These are phyloP conservation scores for Cudoniella acicularis DNA, from an alignment of 495 filamentous ascomycete species.

Conservation along the genomic window DNA sequence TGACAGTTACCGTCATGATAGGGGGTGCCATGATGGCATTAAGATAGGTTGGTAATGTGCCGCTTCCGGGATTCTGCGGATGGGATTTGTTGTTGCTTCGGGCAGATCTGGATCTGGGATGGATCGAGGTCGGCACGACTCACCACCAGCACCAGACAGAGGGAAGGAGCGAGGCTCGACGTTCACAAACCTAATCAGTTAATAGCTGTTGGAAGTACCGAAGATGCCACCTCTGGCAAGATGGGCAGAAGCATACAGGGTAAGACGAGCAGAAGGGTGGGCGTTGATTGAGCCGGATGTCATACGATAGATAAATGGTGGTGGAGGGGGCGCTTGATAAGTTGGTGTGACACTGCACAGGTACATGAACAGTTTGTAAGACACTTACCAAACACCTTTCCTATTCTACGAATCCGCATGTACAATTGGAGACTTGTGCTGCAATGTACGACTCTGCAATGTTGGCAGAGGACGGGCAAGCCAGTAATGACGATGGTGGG, in stretches of 20 bases:
- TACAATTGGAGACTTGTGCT: neutral
- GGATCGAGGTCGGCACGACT: neutral
- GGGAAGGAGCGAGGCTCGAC: neutral
- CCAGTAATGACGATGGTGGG: neutral
- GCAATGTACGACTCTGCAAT: neutral
- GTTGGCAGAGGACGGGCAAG: neutral
- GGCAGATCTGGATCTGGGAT: neutral
- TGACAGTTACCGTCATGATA: constrained; percentile 46
- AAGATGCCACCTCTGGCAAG: neutral
- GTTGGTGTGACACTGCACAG: neutral
- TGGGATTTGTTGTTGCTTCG: too few relatives aligned
- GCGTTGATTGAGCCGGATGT: neutral
- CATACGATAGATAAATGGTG: neutral
- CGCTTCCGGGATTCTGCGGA: too few relatives aligned
- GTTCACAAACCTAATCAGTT: neutral
- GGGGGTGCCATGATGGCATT: constrained; percentile 24
- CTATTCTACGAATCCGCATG: neutral
- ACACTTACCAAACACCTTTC: neutral
- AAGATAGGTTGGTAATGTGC: neutral
- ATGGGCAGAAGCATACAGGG: neutral
- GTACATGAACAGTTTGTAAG: neutral
- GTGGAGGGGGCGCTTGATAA: neutral
- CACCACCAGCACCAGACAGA: neutral
- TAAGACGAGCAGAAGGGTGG: neutral
- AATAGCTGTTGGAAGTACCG: neutral